Conservation (phyloP, 495 filamentous ascomycete species). For the Opeltia flavorubescens region DNA sequence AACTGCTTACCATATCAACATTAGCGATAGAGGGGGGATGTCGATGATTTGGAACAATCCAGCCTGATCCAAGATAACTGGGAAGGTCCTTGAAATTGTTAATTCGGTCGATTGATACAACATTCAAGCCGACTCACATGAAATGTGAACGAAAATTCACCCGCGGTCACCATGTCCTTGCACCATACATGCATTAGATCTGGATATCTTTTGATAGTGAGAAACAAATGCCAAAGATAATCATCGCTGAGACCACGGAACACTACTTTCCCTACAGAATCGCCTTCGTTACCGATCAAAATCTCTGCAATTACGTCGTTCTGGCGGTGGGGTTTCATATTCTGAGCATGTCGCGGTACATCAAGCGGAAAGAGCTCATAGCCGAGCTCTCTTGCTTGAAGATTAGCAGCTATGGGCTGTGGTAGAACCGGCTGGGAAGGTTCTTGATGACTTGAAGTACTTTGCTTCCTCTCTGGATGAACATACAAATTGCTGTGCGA, state of each 20-base stretch:
- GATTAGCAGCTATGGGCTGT: not conserved
- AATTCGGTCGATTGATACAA: not conserved
- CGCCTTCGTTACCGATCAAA: conserved; percentile 20
- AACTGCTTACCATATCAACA: conserved; percentile 18
- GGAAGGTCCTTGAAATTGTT: not conserved
- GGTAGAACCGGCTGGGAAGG: not conserved
- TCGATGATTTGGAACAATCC: conserved; percentile 25
- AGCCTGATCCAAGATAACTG: conserved; percentile 18
- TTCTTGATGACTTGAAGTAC: no score
- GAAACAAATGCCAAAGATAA: conserved; percentile 13
- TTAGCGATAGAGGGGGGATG: conserved; percentile 21
- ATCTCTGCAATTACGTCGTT: conserved; percentile 20
- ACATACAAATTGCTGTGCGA: no score
- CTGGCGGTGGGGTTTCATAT: not conserved
- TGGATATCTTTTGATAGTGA: conserved; percentile 12
- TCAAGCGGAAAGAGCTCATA: not conserved
- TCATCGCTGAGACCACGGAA: conserved; percentile 22
- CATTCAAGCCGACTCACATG: not conserved
- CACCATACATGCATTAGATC: conserved; percentile 27
- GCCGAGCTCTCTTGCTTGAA: not conserved
- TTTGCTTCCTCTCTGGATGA: no score
- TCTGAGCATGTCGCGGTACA: not conserved
- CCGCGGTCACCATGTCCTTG: conserved; percentile 22
- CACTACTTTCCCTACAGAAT: conserved; percentile 23
- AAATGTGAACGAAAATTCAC: conserved; percentile 21